phyloP scores from a whole-genome alignment of 2,329 filamentous ascomycete genomes.

The Karstenula rhodostoma region DNA sequence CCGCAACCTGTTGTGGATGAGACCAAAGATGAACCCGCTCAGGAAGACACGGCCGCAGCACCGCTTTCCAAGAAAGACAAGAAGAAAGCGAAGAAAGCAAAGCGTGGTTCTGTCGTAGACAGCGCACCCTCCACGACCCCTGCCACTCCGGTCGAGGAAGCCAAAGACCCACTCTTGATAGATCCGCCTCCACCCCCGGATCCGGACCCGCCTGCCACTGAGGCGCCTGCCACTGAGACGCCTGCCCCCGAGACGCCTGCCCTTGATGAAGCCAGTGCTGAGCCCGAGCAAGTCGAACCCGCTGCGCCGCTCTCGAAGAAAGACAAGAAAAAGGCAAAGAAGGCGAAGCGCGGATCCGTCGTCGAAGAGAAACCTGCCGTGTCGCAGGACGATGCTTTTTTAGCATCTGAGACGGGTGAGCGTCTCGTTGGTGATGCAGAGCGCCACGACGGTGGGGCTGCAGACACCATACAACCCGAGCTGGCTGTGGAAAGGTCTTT shows the following conservation, averaged over 20 bases:
- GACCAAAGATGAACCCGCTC: background rate
- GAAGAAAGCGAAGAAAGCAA: constrained; percentile 38
- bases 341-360: constrained; percentile 25
- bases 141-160: constrained; percentile 13
- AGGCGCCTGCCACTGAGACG: background rate
- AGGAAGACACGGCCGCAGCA: constrained; percentile 18
- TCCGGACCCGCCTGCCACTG: constrained; percentile 1
- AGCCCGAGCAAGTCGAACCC: constrained; percentile 17
- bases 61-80: constrained; percentile 39
- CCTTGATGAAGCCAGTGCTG: background rate
- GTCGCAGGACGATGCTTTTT: constrained; percentile 33
- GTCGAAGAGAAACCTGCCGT: constrained; percentile 11
- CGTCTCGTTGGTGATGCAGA: constrained; percentile 15
- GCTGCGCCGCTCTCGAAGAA: constrained; percentile 28
- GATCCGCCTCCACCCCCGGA: constrained; percentile 11
- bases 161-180: constrained; percentile 4
- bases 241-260: background rate
- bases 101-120: constrained; percentile 29
- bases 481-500: constrained; percentile 8
- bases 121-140: constrained; percentile 15
- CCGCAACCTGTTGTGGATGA: background rate
- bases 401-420: constrained; percentile 44
- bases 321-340: constrained; percentile 36
- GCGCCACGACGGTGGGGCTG: constrained; percentile 11
- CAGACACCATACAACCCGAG: constrained; percentile 13